A percentile compares a stretch with the other conserved stretches of the same genome.
These are phyloP conservation scores for Dalbergia cultrata DNA, from an alignment of 306 rosid species.

Conservation along the genomic window DNA sequence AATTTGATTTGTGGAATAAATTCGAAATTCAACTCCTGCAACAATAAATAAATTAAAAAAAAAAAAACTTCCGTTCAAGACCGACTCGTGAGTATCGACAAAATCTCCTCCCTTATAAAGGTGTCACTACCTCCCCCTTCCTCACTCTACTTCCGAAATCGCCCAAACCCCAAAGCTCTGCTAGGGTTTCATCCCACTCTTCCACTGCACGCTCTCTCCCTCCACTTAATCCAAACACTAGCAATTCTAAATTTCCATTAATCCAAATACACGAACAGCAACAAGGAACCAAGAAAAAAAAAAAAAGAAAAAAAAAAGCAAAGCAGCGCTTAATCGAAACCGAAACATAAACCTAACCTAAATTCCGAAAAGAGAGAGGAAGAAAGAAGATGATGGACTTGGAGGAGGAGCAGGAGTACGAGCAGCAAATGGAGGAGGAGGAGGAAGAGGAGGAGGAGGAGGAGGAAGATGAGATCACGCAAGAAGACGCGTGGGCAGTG, in stretches of 20 bases:
- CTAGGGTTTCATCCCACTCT: slow-evolving; percentile 36
- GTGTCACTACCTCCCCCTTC: rapidly evolving
- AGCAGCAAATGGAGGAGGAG: slow-evolving; percentile 70
- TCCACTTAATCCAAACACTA: not conserved
- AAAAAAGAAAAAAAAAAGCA: not conserved
- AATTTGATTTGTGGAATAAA: too few species aligned
- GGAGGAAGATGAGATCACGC: slow-evolving; percentile 87
- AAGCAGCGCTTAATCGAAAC: not conserved
- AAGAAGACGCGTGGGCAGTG: slow-evolving; percentile 98
- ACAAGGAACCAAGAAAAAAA: not conserved
- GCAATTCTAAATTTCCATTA: too few species aligned
- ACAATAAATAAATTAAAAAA: too few species aligned
- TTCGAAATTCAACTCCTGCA: too few species aligned
- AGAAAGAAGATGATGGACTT: slow-evolving; percentile 45
- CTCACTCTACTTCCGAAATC: not conserved
- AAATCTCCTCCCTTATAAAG: slow-evolving; percentile 11
- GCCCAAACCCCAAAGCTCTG: not conserved
- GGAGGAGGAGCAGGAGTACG: slow-evolving; percentile 88
- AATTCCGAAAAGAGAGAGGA: not conserved
- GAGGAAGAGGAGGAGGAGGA: slow-evolving; percentile 87
- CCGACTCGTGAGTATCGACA: not conserved
- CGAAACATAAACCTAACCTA: not conserved
- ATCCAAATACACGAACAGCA: not conserved
- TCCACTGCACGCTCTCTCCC: not conserved
- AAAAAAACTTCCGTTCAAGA: too few species aligned